Evolutionary conservation across 73 alveolate species (phyloP).

Genomic region (Paramecium sexaurelia): DNA sequence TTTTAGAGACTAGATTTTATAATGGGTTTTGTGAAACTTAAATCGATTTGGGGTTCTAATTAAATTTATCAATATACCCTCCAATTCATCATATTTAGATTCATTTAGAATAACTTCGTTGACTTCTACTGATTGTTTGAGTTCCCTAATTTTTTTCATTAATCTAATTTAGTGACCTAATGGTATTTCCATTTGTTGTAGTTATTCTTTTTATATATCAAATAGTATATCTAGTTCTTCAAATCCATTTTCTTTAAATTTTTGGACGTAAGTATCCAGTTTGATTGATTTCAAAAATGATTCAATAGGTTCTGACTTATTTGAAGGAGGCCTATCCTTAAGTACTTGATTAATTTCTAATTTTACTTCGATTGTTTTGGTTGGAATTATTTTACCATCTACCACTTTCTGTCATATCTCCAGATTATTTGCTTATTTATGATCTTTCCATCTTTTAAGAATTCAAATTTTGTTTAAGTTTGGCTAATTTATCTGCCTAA

Average conservation of each 20-base stretch:
- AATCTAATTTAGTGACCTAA: constrained; percentile 43
- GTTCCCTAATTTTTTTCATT: constrained; percentile 39
- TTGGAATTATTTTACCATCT: background rate
- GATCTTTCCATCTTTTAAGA: constrained; percentile 36
- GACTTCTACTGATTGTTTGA: background rate
- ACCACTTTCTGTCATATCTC: background rate
- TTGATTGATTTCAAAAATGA: constrained; percentile 36
- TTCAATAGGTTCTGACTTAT: constrained; percentile 37
- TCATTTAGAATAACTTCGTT: background rate
- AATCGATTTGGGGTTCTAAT: background rate
- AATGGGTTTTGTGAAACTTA: background rate
- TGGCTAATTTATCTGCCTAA: constrained; percentile 44
- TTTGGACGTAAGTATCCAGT: constrained; percentile 3
- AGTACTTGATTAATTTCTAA: background rate
- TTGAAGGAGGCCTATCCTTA: constrained; percentile 8
- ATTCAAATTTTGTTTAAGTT: background rate
- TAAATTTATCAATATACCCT: background rate
- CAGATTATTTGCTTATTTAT: background rate
- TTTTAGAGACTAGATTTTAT: background rate
- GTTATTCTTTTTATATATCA: constrained; percentile 30
- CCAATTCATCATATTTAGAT: constrained; percentile 41
- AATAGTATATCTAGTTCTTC: constrained; percentile 11
- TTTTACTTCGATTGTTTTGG: background rate
- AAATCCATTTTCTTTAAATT: constrained; percentile 50
- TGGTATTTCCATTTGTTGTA: constrained; percentile 43